Conservation (phyloP, 140 eudicot species). For the Ambrosia hybrid region DNA sequence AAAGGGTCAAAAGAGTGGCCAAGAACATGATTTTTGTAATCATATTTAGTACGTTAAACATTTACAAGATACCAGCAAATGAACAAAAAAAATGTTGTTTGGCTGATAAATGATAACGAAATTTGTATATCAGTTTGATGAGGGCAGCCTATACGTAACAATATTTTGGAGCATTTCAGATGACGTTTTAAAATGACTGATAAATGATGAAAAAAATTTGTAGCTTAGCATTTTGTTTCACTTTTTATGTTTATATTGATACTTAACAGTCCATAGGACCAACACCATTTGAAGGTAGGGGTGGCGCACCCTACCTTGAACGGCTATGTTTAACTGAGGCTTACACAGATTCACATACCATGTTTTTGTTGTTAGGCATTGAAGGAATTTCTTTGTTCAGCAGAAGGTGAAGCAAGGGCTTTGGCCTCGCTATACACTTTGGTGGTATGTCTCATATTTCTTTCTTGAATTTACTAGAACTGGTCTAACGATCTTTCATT, state of each 20-base stretch:
- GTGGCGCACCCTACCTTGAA: not conserved
- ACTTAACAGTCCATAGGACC: no score
- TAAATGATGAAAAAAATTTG: no score
- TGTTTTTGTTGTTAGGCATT: slow-evolving; percentile 48
- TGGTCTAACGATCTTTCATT: not conserved
- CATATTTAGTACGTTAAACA: not conserved
- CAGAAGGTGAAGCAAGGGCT: slow-evolving; percentile 91
- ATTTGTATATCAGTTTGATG: no score
- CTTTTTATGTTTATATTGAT: no score
- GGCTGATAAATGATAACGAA: not conserved
- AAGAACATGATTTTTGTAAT: not conserved
- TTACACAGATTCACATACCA: not conserved
- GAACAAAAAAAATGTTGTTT: not conserved
- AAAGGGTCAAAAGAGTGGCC: not conserved
- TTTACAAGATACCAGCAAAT: not conserved
- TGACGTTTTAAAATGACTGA: no score
- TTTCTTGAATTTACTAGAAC: not conserved
- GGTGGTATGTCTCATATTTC: slow-evolving; percentile 56
- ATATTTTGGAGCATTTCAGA: no score
- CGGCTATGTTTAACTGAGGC: not conserved
- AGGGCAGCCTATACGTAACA: no score
- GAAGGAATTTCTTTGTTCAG: slow-evolving; percentile 77
- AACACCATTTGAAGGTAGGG: no score
- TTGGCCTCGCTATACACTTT: slow-evolving; percentile 84
- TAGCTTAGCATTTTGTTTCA: no score